Base-by-base conservation (phyloP, 1,139 yeast species). In the Pichia cactophila region DNA sequence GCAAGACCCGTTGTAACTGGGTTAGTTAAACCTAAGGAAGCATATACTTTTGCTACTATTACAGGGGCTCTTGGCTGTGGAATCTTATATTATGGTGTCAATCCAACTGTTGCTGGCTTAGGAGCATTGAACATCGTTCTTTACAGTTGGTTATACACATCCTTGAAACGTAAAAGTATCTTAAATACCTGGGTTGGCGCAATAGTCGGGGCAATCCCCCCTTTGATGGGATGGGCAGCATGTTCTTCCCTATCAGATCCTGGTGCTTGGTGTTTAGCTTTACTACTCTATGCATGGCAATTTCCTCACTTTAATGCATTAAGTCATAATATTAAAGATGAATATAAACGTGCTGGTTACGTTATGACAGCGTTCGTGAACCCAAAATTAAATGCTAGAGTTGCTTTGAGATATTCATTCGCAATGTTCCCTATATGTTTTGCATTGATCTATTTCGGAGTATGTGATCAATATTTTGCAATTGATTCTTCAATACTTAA, bases 141-240 rank as follows among this genome's bases (percentile, higher is more conserved):
- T 17, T 92, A 92, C 62, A 81, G 94, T 0, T 90, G 97, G 84
- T 68, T 84, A 1, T 92, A 92, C 69, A 92, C 99, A 0, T 85
- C 97, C 0, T 71, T 94, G 63, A 92, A 92, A 63, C 75, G 99
- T 49, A 79, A 74, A 55, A 82, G 88, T 20, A 92, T 92, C 46
- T 65, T 86, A 43, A 92, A 92, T 66, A 92, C 99, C 1, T 92
- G 99, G 99, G 94, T 92, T 1, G 99, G 99, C 26, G 98, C 98
- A 1, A 65, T 94, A 10, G 98, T 94, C 3, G 99, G 99, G 4
- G 97, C 97, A 0, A 86, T 92, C 41, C 98, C 99, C 1, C 99
- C 99, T 33, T 74, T 94, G 48, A 92, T 92, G 99, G 99, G 99
- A 2, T 92, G 98, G 98, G 96, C 96, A 1, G 96, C 97, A 0